Conservation (phyloP, 78 protist species). For the Chrysochromulina parva region DNA sequence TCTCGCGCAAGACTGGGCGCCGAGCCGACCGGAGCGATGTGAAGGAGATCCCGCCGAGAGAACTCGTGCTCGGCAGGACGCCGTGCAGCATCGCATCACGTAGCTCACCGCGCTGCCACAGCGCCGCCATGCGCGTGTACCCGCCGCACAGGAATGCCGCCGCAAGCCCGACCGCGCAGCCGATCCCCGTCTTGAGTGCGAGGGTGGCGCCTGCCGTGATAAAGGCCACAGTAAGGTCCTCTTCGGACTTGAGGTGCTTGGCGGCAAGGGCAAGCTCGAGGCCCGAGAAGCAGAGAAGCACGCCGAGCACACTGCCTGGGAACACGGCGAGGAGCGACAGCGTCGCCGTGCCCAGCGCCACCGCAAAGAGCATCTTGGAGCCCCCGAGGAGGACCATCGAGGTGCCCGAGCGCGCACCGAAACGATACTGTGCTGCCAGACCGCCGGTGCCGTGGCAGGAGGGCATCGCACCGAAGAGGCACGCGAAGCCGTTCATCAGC, state of each 20-base stretch:
- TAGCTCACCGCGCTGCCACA: no score
- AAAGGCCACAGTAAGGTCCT: not conserved
- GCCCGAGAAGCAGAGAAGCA: not conserved
- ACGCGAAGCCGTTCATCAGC: not conserved
- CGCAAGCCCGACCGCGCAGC: not conserved
- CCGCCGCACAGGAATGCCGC: no score
- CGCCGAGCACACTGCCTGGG: slow-evolving; percentile 3
- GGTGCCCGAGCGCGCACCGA: slow-evolving; percentile 29
- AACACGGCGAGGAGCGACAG: not conserved
- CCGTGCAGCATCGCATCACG: no score
- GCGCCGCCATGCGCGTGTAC: no score
- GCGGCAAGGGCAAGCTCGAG: slow-evolving; percentile 7
- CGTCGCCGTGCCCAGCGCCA: not conserved
- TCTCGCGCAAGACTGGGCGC: no score
- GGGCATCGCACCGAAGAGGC: slow-evolving; percentile 38
- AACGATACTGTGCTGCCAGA: slow-evolving; percentile 43
- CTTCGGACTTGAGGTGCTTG: not conserved
- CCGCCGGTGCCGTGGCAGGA: slow-evolving; percentile 53
- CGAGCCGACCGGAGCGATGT: no score
- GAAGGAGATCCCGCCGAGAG: no score
- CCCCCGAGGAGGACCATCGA: slow-evolving; percentile 18
- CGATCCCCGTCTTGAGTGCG: not conserved
- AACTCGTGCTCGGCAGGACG: no score
- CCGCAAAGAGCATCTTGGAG: not conserved
- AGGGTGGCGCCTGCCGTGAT: not conserved